Evolutionary conservation across 768 basidiomycete genomes (phyloP).

Genomic region (Porphyrellus cyaneotinctus): DNA sequence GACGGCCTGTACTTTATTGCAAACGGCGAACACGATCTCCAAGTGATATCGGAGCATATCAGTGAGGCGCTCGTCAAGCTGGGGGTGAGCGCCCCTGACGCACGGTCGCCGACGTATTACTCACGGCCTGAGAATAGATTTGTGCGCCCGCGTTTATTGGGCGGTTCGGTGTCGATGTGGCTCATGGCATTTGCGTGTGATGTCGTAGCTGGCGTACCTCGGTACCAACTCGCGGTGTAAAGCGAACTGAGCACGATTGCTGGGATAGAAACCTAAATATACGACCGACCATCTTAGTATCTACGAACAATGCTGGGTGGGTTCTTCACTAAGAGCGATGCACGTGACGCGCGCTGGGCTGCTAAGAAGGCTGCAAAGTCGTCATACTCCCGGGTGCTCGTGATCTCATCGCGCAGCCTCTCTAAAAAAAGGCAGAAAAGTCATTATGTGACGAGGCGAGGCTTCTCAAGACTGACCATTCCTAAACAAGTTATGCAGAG

Average conservation of each 20-base stretch:
- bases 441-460: too few species aligned
- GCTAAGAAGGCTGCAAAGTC: too few species aligned
- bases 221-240: slow-evolving; percentile 20
- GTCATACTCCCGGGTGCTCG: too few species aligned
- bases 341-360: too few species aligned
- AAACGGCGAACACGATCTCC: slow-evolving; percentile 44
- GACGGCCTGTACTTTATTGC: slow-evolving; percentile 51
- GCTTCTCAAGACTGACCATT: too few species aligned
- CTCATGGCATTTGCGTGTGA: not conserved
- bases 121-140: not conserved
- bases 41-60: slow-evolving; percentile 38
- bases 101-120: slow-evolving; percentile 31
- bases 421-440: too few species aligned
- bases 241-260: slow-evolving; percentile 6
- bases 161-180: too few species aligned
- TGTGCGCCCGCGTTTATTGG: not conserved
- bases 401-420: too few species aligned
- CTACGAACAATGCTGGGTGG: too few species aligned
- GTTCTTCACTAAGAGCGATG: too few species aligned
- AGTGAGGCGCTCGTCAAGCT: slow-evolving; percentile 22
- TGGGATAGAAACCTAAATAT: slow-evolving; percentile 27
- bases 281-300: too few species aligned
- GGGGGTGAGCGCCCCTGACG: not conserved
- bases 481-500: too few species aligned
- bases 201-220: slow-evolving; percentile 1